phyloP scores from a whole-genome alignment of 1,284 basidiomycete genomes.

The Blastosporella zonata region DNA sequence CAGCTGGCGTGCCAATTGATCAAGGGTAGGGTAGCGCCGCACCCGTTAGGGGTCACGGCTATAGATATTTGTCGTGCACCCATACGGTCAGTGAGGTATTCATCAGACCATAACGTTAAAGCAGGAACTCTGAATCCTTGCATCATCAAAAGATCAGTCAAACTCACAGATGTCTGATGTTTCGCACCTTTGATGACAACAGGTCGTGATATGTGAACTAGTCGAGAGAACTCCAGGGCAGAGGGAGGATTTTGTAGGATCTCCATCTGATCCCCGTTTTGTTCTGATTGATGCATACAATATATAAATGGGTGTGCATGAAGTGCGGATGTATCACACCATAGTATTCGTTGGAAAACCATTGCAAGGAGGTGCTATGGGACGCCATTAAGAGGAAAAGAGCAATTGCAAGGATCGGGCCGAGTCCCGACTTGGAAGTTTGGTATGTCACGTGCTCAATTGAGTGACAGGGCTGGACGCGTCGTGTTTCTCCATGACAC shows the following conservation, averaged over 20 bases:
- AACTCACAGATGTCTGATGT: background rate
- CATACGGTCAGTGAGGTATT: conserved; percentile 58
- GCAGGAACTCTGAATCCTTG: conserved; percentile 43
- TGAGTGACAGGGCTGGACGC: background rate
- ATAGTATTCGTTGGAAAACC: conserved; percentile 54
- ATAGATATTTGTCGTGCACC: conserved; percentile 60
- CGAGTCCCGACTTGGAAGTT: background rate
- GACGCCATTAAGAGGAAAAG: conserved; percentile 9
- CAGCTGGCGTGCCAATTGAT: conserved; percentile 2
- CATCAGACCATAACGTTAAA: conserved; percentile 54
- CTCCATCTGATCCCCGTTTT: conserved; percentile 62
- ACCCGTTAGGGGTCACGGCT: conserved; percentile 86
- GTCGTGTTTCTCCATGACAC: conserved; percentile 3
- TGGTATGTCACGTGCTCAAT: conserved; percentile 8
- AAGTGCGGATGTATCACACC: conserved; percentile 30
- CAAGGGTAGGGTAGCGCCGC: conserved; percentile 18
- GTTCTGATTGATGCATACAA: conserved; percentile 38
- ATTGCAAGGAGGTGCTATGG: conserved; percentile 15
- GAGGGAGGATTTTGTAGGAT: conserved; percentile 59
- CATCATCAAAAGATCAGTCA: conserved; percentile 4
- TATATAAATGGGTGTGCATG: background rate
- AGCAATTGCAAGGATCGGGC: background rate
- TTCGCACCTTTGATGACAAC: conserved; percentile 67
- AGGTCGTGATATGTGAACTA: conserved; percentile 75
- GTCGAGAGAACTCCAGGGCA: conserved; percentile 69